phyloP scores from a whole-genome alignment of 306 rosid genomes.

The Amphicarpaea edgeworthii region DNA sequence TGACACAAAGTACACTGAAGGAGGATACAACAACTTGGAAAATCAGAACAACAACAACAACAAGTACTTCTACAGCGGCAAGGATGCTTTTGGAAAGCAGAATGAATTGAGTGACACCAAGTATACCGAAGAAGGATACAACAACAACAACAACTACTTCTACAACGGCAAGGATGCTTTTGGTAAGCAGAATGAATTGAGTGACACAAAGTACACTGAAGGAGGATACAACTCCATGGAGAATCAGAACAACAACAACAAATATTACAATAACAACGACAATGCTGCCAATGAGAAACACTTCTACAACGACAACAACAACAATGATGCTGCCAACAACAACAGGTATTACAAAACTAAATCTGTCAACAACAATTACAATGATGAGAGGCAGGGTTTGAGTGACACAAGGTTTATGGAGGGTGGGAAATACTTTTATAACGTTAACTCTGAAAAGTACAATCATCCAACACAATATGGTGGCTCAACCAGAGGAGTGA shows the following conservation, averaged over 20 bases:
- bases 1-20: constrained; percentile 49
- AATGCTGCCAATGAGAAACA: constrained; percentile 35
- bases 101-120: constrained; percentile 43
- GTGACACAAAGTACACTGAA: constrained; percentile 45
- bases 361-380: constrained; percentile 38
- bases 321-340: constrained; percentile 22
- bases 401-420: constrained; percentile 85
- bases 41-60: constrained; percentile 46
- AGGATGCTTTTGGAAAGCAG: constrained; percentile 42
- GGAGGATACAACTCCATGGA: constrained; percentile 50
- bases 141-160: constrained; percentile 31
- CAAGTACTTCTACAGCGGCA: constrained; percentile 44
- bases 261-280: constrained; percentile 38
- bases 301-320: background rate
- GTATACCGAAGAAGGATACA: constrained; percentile 52
- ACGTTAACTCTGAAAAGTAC: constrained; percentile 53
- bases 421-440: constrained; percentile 69
- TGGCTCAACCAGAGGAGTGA: constrained; percentile 48
- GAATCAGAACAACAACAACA: constrained; percentile 41
- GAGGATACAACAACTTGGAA: constrained; percentile 48
- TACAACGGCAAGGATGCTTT: constrained; percentile 39
- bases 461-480: constrained; percentile 55
- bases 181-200: constrained; percentile 37
- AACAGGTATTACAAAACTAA: constrained; percentile 27
- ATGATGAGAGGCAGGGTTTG: constrained; percentile 71